Evolutionary conservation across 2,329 filamentous ascomycete genomes (phyloP).

Genomic region (Hypoxylon sp.): DNA sequence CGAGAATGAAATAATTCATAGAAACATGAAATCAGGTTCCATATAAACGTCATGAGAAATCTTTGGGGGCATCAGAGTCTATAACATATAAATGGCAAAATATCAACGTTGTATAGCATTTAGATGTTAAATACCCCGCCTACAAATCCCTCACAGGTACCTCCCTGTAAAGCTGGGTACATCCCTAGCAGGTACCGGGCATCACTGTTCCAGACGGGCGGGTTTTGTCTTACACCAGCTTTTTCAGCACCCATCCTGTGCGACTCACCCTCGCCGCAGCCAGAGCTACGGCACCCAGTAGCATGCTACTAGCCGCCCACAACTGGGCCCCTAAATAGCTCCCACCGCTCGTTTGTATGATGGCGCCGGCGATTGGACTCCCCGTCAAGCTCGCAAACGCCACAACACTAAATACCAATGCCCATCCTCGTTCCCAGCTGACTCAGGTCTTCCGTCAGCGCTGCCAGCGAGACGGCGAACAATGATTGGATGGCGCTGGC

Average conservation of each 20-base stretch:
- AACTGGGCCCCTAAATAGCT: slow-evolving; percentile 62
- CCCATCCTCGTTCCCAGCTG: slow-evolving; percentile 66
- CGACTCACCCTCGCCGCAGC: slow-evolving; percentile 28
- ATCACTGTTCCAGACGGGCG: neutral
- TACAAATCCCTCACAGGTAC: neutral
- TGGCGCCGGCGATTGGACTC: slow-evolving; percentile 64
- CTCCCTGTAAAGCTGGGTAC: neutral
- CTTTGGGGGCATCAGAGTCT: neutral
- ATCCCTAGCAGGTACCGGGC: neutral
- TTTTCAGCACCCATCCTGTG: slow-evolving; percentile 31
- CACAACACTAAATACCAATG: slow-evolving; percentile 67
- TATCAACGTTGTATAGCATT: neutral
- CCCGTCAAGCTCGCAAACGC: slow-evolving; percentile 66
- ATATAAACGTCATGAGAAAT: too few species aligned
- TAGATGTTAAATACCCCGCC: neutral
- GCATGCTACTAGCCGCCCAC: slow-evolving; percentile 35
- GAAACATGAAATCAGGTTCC: too few species aligned
- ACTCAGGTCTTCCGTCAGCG: slow-evolving; percentile 61
- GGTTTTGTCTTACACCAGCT: slow-evolving; percentile 13
- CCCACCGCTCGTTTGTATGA: slow-evolving; percentile 61
- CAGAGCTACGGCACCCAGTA: slow-evolving; percentile 30
- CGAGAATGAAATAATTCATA: too few species aligned
- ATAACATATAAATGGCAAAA: neutral
- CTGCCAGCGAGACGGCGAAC: slow-evolving; percentile 27
- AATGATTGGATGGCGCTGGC: slow-evolving; percentile 37